A percentile compares a stretch with the other conserved stretches of the same genome.
phyloP scores from a whole-genome alignment of 202 grass and related monocot genomes.

The Sporobolus alterniflorus region DNA sequence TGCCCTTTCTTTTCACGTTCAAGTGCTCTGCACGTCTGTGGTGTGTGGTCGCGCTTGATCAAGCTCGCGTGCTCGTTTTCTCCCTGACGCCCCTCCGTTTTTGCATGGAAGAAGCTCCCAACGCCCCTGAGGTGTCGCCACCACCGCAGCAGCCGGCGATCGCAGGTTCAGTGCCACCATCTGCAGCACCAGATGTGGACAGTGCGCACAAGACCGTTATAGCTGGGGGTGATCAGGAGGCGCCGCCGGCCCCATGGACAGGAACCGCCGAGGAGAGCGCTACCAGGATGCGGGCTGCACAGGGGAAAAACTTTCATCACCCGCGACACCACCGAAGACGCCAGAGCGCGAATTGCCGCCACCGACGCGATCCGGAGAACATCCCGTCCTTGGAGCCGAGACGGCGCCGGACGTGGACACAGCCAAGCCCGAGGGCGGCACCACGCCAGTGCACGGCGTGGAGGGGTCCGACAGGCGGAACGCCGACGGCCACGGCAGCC shows the following conservation, averaged over 20 bases:
- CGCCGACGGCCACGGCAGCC: constrained; percentile 10
- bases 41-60: neutral
- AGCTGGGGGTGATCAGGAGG: neutral
- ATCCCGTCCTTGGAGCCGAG: neutral
- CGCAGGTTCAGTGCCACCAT: neutral
- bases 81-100: constrained; percentile 17
- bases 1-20: neutral
- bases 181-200: neutral
- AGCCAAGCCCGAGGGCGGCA: constrained; percentile 15
- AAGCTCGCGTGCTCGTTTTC: neutral
- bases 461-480: constrained; percentile 25
- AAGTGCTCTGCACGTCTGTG: neutral
- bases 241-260: neutral
- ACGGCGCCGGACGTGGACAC: neutral
- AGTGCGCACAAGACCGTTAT: neutral
- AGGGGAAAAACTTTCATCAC: neutral
- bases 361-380: neutral
- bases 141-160: neutral
- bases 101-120: neutral
- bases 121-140: neutral
- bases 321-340: neutral
- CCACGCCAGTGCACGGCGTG: constrained; percentile 20
- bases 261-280: neutral
- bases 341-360: neutral
- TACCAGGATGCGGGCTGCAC: neutral